These are phyloP conservation scores for Podospora pseudocomata DNA, from an alignment of 495 filamentous ascomycete species.

Conservation along the genomic window DNA sequence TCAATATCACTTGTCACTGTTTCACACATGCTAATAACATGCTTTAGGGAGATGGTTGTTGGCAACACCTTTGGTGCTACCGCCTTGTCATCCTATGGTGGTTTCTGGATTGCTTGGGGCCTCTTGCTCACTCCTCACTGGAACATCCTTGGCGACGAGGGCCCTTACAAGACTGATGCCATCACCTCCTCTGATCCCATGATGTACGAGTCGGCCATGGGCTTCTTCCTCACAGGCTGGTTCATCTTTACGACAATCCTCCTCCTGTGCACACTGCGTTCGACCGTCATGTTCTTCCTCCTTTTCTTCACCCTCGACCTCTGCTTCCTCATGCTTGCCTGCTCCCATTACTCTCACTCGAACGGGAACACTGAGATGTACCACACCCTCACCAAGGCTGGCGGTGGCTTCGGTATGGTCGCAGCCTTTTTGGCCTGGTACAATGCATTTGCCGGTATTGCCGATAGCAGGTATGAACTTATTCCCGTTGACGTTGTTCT, in stretches of 20 bases:
- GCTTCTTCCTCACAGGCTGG: conserved; percentile 88
- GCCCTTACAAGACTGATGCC: conserved; percentile 38
- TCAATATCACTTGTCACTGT: background rate
- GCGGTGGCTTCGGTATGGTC: conserved; percentile 82
- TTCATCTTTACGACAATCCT: conserved; percentile 96
- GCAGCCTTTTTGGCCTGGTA: conserved; percentile 95
- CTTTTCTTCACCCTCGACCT: conserved; percentile 94
- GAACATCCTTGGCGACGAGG: conserved; percentile 57
- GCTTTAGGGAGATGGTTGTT: conserved; percentile 88
- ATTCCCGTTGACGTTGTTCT: conserved; percentile 18
- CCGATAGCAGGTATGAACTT: conserved; percentile 69
- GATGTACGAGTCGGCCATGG: conserved; percentile 60
- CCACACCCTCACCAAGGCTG: conserved; percentile 62
- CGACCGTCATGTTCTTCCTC: conserved; percentile 92
- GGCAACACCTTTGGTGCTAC: conserved; percentile 98
- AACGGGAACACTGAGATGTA: conserved; percentile 26
- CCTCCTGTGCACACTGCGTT: conserved; percentile 83
- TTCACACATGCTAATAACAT: conserved; percentile 8
- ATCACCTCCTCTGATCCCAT: conserved; percentile 33
- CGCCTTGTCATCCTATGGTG: conserved; percentile 92
- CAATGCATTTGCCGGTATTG: conserved; percentile 93
- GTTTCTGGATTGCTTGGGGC: conserved; percentile 93
- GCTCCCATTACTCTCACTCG: conserved; percentile 58
- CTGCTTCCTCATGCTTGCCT: conserved; percentile 83
- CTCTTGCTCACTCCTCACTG: conserved; percentile 75